A percentile compares a stretch with the other conserved stretches of the same genome.
These are phyloP conservation scores for Globisporangium okanoganense DNA, from an alignment of 352 stramenopile species.

Conservation along the genomic window DNA sequence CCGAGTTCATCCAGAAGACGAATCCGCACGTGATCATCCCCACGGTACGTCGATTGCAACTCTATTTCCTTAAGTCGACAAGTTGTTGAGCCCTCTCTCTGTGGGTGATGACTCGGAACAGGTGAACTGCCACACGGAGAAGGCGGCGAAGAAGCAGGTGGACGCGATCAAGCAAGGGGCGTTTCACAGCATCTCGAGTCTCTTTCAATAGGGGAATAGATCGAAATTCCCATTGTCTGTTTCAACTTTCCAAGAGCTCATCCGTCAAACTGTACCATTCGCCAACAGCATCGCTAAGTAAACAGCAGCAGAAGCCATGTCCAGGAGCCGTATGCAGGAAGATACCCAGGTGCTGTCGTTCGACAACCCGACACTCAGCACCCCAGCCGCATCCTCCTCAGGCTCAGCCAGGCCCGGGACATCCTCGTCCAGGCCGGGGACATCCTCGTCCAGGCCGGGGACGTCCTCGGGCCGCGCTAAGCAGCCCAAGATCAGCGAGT, in stretches of 20 bases:
- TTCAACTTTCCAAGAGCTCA: background rate
- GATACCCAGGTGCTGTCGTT: conserved; percentile 49
- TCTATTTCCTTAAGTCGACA: no score
- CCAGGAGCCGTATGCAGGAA: conserved; percentile 6
- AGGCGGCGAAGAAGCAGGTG: conserved; percentile 67
- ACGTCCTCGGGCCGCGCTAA: conserved; percentile 34
- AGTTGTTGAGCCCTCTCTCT: background rate
- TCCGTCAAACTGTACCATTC: background rate
- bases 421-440: conserved; percentile 1
- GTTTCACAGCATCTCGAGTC: conserved; percentile 54
- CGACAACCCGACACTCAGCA: conserved; percentile 17
- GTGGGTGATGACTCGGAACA: conserved; percentile 9
- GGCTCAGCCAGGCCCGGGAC: background rate
- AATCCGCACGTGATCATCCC: conserved; percentile 90
- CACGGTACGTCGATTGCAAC: conserved; percentile 51
- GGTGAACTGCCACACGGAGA: conserved; percentile 70
- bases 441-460: conserved; percentile 4
- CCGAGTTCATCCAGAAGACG: conserved; percentile 87
- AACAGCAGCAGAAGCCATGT: conserved; percentile 10
- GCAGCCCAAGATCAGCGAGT: conserved; percentile 57
- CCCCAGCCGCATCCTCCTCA: background rate
- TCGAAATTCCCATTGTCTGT: background rate
- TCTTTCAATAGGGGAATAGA: conserved; percentile 29
- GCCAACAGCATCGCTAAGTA: background rate
- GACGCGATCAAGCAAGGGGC: conserved; percentile 56